These are phyloP conservation scores for Saccharomycodes ludwigii DNA, from an alignment of 805 yeast genomes.

Conservation along the genomic window DNA sequence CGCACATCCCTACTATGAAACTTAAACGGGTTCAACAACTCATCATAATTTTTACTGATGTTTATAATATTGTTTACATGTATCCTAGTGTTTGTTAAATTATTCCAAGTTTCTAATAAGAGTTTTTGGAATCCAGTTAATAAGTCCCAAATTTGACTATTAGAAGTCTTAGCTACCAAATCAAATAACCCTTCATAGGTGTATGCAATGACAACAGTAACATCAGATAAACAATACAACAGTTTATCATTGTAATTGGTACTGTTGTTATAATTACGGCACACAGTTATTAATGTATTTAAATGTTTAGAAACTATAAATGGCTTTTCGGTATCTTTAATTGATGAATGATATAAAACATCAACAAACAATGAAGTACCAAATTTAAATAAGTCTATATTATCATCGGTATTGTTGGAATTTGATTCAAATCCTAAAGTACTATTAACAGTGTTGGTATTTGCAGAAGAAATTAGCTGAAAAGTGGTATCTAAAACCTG, in stretches of 20 bases:
- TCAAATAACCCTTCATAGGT: slow-evolving; percentile 36
- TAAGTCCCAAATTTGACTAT: slow-evolving; percentile 38
- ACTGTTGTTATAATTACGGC: slow-evolving; percentile 17
- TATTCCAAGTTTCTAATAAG: slow-evolving; percentile 50
- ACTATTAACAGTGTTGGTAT: too few relatives aligned
- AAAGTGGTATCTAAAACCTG: slow-evolving; percentile 22
- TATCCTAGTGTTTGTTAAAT: slow-evolving; percentile 13
- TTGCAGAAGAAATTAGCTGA: not conserved
- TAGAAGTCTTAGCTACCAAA: slow-evolving; percentile 30
- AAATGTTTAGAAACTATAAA: slow-evolving; percentile 20
- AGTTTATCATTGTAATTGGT: slow-evolving; percentile 18
- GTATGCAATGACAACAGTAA: slow-evolving; percentile 28
- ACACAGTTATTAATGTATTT: slow-evolving; percentile 16
- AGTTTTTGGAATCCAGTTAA: slow-evolving; percentile 42
- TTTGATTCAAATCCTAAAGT: too few relatives aligned
- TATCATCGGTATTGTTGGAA: too few relatives aligned
- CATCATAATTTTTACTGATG: slow-evolving; percentile 25
- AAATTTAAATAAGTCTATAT: too few relatives aligned
- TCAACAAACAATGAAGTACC: slow-evolving; percentile 14
- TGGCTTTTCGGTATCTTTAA: slow-evolving; percentile 18
- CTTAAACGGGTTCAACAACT: slow-evolving; percentile 10
- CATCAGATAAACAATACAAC: slow-evolving; percentile 9
- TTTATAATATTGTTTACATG: too few relatives aligned
- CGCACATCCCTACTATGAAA: slow-evolving; percentile 41
- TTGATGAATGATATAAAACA: slow-evolving; percentile 13